Evolutionary conservation across 2,329 filamentous ascomycete genomes (phyloP).

Genomic region (Didymella pinodella): DNA sequence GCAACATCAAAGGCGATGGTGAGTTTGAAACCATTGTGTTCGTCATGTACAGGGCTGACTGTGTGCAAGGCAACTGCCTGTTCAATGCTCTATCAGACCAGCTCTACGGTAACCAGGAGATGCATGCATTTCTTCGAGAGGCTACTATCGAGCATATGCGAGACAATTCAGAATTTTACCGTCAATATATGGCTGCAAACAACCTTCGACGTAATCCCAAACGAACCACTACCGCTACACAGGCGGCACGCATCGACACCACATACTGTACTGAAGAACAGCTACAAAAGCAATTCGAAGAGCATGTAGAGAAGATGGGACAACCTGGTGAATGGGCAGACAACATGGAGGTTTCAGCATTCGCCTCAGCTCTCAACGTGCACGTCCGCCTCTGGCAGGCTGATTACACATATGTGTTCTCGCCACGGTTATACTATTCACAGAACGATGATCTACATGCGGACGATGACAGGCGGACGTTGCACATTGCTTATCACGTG

Average conservation of each 20-base stretch:
- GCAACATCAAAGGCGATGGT: conserved; percentile 69
- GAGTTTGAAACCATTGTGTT: conserved; percentile 48
- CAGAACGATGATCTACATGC: conserved; percentile 40
- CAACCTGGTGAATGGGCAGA: conserved; percentile 69
- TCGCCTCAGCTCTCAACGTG: conserved; percentile 66
- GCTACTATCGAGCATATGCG: conserved; percentile 69
- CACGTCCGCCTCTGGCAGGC: conserved; percentile 70
- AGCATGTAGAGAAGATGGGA: conserved; percentile 67
- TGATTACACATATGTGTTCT: conserved; percentile 60
- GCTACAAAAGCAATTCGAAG: conserved; percentile 60
- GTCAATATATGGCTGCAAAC: conserved; percentile 67
- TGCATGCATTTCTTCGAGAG: conserved; percentile 66
- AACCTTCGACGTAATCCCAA: conserved; percentile 63
- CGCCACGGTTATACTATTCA: conserved; percentile 50
- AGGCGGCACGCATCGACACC: conserved; percentile 55
- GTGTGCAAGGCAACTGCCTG: conserved; percentile 68
- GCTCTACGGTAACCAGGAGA: conserved; percentile 67
- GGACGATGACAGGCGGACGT: conserved; percentile 46
- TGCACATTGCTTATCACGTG: conserved; percentile 71
- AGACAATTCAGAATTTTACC: conserved; percentile 67
- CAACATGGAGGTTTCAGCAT: conserved; percentile 72
- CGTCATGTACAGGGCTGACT: conserved; percentile 29
- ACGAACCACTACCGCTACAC: conserved; percentile 61
- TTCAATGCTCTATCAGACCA: conserved; percentile 74
- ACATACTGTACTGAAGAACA: conserved; percentile 62